phyloP scores from a whole-genome alignment of 208 protist genomes.

The Spongospora subterranea region DNA sequence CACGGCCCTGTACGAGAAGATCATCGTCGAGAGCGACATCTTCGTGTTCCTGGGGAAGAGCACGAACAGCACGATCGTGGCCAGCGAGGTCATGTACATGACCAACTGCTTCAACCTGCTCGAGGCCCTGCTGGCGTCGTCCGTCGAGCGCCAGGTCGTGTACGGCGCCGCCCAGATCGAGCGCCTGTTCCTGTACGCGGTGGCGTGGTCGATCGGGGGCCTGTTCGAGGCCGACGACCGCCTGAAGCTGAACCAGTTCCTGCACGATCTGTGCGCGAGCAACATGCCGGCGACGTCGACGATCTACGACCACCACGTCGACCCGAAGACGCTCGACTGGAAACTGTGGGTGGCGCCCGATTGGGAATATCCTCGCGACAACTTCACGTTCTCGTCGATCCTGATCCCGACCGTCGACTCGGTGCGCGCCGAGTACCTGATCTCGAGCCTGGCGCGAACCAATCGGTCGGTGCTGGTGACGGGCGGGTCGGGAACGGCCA shows the following conservation, averaged over 20 bases:
- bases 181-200: constrained; percentile 90
- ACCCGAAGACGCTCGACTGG: constrained; percentile 84
- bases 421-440: constrained; percentile 89
- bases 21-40: constrained; percentile 50
- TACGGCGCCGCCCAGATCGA: constrained; percentile 71
- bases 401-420: constrained; percentile 95
- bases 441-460: constrained; percentile 72
- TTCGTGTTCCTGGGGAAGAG: constrained; percentile 67
- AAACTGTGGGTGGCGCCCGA: constrained; percentile 82
- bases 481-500: constrained; percentile 81
- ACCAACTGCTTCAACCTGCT: constrained; percentile 65
- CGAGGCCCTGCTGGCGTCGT: constrained; percentile 60
- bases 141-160: constrained; percentile 30
- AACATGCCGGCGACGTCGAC: constrained; percentile 74
- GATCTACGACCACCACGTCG: constrained; percentile 91
- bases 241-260: constrained; percentile 86
- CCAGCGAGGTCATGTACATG: constrained; percentile 61
- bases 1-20: constrained; percentile 57
- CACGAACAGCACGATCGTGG: constrained; percentile 61
- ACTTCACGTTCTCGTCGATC: constrained; percentile 84
- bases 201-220: constrained; percentile 90
- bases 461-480: constrained; percentile 75
- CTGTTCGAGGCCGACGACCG: constrained; percentile 90
- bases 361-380: constrained; percentile 82
- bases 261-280: constrained; percentile 68